Evolutionary conservation across 73 alveolate genomes (phyloP), one percentile per base, ranked within the genome.

Genomic region (Diophrys appendiculata): DNA sequence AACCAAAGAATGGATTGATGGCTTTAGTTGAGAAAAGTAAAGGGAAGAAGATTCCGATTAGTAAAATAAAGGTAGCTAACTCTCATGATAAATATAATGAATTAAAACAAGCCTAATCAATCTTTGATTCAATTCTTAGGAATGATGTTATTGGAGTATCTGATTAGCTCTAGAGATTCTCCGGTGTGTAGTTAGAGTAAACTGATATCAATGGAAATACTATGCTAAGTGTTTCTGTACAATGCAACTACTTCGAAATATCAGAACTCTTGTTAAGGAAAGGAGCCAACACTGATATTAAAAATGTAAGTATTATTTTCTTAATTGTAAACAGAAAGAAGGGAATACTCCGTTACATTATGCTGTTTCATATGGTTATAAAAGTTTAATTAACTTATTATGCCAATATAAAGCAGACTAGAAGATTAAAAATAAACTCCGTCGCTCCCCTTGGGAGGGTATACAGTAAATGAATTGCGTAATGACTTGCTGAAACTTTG

Each of bases 281-380:
- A 11, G 71, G 71, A 60, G 71, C 71, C 28, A 31, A 60, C 28
- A 31, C 25, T 3, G 25, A 60, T 31, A 60, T 31, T 23, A 13
- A 3, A 11, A 60, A 60, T 23, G 71, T 60, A 60, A 60, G 13
- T 31, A 60, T n/a, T n/a, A 3, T 23, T 2, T 11, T 27, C 11
- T 52, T 52, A 22, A 52, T 11, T 60, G 71, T 3, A 3, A 11
- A 2, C 25, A 60, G 71, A 60, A 60, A 11, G 18, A 2, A 31
- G 28, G 28, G 30, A 60, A 60, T 31, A 60, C 71, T 60, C 71
- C 71, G 11, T 23, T 60, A 23, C 71, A 52, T 22, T 52, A 52
- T 52, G 65, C 65, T 13, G 22, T 13, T 11, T 13, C 24, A 11
- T 52, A 52, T 22, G 65, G 22, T 52, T 52, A 52, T 22, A 13